Base-by-base conservation (phyloP, 2,329 filamentous ascomycete genomes). In the Aspergillus vadensis region DNA sequence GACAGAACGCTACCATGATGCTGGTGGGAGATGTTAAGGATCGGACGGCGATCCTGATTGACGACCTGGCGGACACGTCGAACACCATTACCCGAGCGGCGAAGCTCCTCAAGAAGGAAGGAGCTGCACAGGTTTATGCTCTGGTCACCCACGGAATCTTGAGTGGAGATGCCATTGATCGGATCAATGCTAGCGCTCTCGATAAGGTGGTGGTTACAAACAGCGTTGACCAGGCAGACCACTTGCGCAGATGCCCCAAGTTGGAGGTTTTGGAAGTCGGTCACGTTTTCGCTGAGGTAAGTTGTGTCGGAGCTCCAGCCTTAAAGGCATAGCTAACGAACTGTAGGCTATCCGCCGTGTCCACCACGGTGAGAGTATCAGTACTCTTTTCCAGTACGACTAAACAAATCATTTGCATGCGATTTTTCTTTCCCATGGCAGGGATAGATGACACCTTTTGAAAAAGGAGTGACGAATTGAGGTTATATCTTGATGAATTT, bases 301-400 rank as follows among this genome's bases (percentile, higher is more conserved):
- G 77, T 74, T 51, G 14, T 32, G 57, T 49, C 27, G 25, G 60
- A 10, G 38, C 30, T 49, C 38, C 14, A 51, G 17, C 32, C 50
- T 49, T 27, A 30, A 39, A 38, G 59, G 65, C 62, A 69, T 71
- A 63, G 59, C 72, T 75, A 65, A 75, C 60, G 49, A 44, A n/a
- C 60, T 67, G 17, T 59, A 88, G 86, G 87, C 95, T 54, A 97
- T 98, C 69, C 90, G 95, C 65, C 88, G 95, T 64, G 94, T 98
- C 61, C 95, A 99, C 79, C 93, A 98, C 77, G 95, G 95, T 71
- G 95, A 99, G 81, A 97, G 92, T 72, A 97, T 99, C 79, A 97
- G 92, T 75, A 91, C 95, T 63, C 84, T 99, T 55, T 99, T 99
- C 79, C 89, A 92, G 74, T 90, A 91, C 77, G 89, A 91, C 74